Percentiles rank a stretch among this genome's conserved stretches.
phyloP scores from a whole-genome alignment of 108 stramenopile species.

The Nitzschia sp. region DNA sequence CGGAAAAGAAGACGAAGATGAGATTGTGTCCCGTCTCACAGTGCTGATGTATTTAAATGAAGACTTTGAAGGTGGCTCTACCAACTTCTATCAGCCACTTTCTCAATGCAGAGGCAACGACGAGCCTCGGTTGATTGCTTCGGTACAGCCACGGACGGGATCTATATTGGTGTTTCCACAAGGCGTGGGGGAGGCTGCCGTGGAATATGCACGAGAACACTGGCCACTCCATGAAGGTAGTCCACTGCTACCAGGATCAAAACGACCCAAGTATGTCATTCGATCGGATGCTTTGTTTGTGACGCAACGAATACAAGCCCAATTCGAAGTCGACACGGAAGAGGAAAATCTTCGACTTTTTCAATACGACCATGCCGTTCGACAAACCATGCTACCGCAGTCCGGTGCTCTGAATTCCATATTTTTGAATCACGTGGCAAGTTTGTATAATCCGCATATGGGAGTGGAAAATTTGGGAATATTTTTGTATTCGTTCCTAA shows the following conservation, averaged over 20 bases:
- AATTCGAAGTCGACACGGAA: conserved; percentile 4
- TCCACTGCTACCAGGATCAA: conserved; percentile 49
- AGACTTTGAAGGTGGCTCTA: conserved; percentile 85
- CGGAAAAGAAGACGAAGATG: conserved; percentile 7
- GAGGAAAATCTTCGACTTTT: conserved; percentile 38
- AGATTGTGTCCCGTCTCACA: conserved; percentile 72
- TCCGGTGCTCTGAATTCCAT: conserved; percentile 41
- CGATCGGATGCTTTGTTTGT: conserved; percentile 82
- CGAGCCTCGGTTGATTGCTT: conserved; percentile 47
- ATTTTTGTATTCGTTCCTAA: conserved; percentile 65
- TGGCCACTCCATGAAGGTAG: conserved; percentile 87
- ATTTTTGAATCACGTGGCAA: conserved; percentile 58
- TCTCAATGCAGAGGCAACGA: background rate
- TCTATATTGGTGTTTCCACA: conserved; percentile 81
- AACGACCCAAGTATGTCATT: conserved; percentile 84
- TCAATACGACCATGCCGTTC: conserved; percentile 61
- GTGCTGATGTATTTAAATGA: conserved; percentile 87
- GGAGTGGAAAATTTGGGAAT: conserved; percentile 85
- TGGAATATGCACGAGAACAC: conserved; percentile 67
- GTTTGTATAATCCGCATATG: conserved; percentile 83
- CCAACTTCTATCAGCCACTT: conserved; percentile 73
- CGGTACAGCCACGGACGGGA: conserved; percentile 69
- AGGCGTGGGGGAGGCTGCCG: conserved; percentile 73
- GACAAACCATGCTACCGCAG: conserved; percentile 60
- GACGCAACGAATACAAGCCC: conserved; percentile 28